Base-by-base conservation (phyloP, 1,139 yeast genomes). In the Candida pseudocylindracea region DNA sequence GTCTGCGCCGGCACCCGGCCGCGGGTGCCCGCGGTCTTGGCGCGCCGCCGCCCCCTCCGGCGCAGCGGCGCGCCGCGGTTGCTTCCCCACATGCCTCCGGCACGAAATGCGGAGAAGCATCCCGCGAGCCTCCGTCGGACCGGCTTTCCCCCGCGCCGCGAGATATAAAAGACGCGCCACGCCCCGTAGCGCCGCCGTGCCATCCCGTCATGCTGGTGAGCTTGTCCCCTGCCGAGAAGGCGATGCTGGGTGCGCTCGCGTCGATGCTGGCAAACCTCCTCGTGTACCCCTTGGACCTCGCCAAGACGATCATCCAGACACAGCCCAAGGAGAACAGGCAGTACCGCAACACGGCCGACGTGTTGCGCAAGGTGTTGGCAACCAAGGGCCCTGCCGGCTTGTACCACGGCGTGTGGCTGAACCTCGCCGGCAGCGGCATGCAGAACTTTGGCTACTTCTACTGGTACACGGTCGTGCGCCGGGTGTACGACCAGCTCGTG, bases 391-490 rank as follows among this genome's bases (percentile, higher is more conserved):
- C 75, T n/a, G 45, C 55, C 29, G 92, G 91, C 8, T 63, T 80
- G 52, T 80, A 80, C 53, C 70, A 67, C 40, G 93, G 93, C 1
- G 51, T 80, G 33, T 55, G 69, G 5, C 72, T 88, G 2, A 68
- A 81, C 1, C 55, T 79, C 30, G 47, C 74, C 29, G 85, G 88
- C 2, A 67, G 74, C 6, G 88, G 88, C 2, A 69, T 79, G 4
- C 81, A 78, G 45, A 78, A 76, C 45, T 80, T 80, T 48, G 72
- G 83, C 28, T 80, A 80, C 53, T 81, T 80, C 50, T 80, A 69
- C 53, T 80, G 92, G 92, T 80, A 80, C 50, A 72, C 88, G 4
- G 55, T 76, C 31, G 72, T 79, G 25, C 67, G 80, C 40, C 62
- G 67, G 36, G 52, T 66, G 15, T 75, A 74, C 46, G 57, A 63